These are phyloP conservation scores for Umbelopsis isabellina DNA, from an alignment of 192 early-diverging fungal genomes.

Conservation along the genomic window DNA sequence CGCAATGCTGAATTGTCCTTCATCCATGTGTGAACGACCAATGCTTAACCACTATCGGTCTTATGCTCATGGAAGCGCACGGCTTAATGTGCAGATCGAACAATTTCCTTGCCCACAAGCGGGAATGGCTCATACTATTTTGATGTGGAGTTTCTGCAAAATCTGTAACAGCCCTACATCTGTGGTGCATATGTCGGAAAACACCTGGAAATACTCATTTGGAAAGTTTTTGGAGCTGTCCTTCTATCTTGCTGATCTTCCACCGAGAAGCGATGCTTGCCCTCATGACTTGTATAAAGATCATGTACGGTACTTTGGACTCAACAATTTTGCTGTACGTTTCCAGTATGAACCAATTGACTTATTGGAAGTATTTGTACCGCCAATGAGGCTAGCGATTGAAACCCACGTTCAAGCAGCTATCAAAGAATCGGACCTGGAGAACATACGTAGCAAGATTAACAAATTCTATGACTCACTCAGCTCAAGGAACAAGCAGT, in stretches of 20 bases:
- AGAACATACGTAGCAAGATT: constrained; percentile 68
- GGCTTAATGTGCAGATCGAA: constrained; percentile 78
- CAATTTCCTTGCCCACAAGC: constrained; percentile 55
- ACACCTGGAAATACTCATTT: constrained; percentile 94
- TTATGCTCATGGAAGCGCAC: constrained; percentile 84
- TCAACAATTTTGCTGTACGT: constrained; percentile 74
- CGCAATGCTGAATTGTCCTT: constrained; percentile 64
- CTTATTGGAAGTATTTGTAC: constrained; percentile 72
- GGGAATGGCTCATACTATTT: constrained; percentile 73
- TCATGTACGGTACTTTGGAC: constrained; percentile 84
- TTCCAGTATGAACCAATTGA: constrained; percentile 79
- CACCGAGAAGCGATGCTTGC: constrained; percentile 73
- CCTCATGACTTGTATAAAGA: constrained; percentile 81
- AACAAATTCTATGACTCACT: constrained; percentile 88
- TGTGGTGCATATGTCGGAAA: constrained; percentile 77
- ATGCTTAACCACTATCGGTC: constrained; percentile 82
- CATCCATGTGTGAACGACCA: constrained; percentile 74
- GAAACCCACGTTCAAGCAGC: constrained; percentile 62
- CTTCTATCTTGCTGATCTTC: constrained; percentile 77
- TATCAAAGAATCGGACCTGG: constrained; percentile 79
- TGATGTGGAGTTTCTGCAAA: constrained; percentile 92
- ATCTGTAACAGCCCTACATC: constrained; percentile 74
- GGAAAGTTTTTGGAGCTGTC: constrained; percentile 95
- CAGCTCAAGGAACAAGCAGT: constrained; percentile 75
- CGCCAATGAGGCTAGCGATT: constrained; percentile 67